These are phyloP conservation scores for Saturnispora dispora DNA, from an alignment of 805 yeast genomes.

Conservation along the genomic window DNA sequence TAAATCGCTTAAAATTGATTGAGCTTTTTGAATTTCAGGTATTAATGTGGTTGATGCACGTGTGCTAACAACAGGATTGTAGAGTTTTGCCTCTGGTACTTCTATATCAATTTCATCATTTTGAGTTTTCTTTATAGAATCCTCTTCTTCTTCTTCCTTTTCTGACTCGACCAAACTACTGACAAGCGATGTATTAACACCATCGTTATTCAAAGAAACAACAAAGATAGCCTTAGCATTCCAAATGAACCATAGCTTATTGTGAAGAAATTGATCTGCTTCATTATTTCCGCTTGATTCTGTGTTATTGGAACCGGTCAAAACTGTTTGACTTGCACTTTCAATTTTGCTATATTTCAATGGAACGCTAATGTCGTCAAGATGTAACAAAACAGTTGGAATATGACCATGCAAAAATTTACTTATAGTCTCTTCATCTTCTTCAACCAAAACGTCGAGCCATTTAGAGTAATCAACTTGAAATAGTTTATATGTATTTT, in stretches of 20 bases:
- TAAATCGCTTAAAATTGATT: constrained; percentile 10
- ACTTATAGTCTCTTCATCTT: constrained; percentile 14
- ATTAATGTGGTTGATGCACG: neutral
- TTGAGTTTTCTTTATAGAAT: neutral
- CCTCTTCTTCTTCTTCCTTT: constrained; percentile 7
- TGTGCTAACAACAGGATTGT: constrained; percentile 5
- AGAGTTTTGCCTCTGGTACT: neutral
- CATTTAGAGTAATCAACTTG: constrained; percentile 24
- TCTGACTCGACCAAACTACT: constrained; percentile 2
- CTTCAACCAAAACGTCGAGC: constrained; percentile 17
- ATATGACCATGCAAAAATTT: constrained; percentile 12
- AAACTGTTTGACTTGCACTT: constrained; percentile 1
- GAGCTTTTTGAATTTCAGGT: constrained; percentile 7
- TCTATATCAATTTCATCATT: neutral
- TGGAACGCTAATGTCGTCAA: constrained; percentile 15
- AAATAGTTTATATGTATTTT: constrained; percentile 13
- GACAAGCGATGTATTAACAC: constrained; percentile 12
- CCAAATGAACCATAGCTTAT: constrained; percentile 22
- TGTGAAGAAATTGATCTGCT: constrained; percentile 8
- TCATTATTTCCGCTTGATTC: neutral
- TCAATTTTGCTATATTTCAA: neutral
- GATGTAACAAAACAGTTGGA: constrained; percentile 17
- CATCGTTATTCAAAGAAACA: constrained; percentile 8
- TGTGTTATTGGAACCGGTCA: neutral
- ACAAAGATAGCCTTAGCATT: constrained; percentile 16